Base-by-base conservation (phyloP, 2,329 filamentous ascomycete species). In the Berkeleyomyces rouxiae region DNA sequence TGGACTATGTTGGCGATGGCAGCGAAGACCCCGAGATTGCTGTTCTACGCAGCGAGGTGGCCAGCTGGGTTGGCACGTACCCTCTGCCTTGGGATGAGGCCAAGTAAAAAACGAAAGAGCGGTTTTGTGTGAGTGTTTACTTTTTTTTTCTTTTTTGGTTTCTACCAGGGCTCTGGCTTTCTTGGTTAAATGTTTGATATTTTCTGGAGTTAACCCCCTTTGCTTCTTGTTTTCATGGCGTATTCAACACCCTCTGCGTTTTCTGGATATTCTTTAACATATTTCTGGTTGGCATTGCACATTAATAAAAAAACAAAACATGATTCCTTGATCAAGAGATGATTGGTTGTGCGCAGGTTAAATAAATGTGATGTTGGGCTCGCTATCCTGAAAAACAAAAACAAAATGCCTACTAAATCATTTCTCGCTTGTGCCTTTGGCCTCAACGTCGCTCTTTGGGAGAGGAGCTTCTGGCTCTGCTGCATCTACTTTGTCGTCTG, bases 51-150 rank as follows among this genome's bases (percentile, higher is more conserved):
- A 82, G 82, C 67, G 86, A 90, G 74, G 86, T 90, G n/a, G 82
- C 84, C 67, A 84, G 87, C 68, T 90, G 87, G 86, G 86, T 88
- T 9, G 82, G 85, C 60, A 88, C 85, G 1, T 89, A 88, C 70
- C 80, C 83, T 2, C 73, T 88, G 67, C 86, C 86, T 9, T 89
- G 86, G 86, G 78, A 33, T 33, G 57, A 81, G 60, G 71, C 74
- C 55, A 68, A 68, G 33, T 67, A 70, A 67, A 73, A 64, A 68
- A 60, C 10, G 13, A 49, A 33, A 44, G 9, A 16, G 31, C 31
- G 16, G 31, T 16, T 33, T 44, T 51, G 13, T 33, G 6, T 44
- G 39, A 31, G 40, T 59, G n/a, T 39, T 33, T 39, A 31, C 11
- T 11, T 42, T 58, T 51, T 39, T 42, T 47, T 59, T 53, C 36